Base-by-base conservation (phyloP, 352 stramenopile species). In the Phytophthora constricta region DNA sequence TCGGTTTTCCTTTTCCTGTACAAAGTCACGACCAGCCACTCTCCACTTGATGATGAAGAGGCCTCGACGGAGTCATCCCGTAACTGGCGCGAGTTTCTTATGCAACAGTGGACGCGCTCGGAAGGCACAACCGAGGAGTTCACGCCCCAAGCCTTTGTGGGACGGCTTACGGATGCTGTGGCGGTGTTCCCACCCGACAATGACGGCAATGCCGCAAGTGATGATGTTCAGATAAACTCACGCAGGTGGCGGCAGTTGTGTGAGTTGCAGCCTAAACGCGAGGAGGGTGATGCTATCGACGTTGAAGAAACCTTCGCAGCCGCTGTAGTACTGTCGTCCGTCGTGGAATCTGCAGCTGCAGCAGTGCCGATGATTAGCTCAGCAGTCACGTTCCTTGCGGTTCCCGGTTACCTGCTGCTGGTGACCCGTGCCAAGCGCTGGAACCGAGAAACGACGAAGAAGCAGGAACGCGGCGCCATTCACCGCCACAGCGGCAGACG, bases 1-100 rank as follows among this genome's bases (percentile, higher is more conserved):
- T 72, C 82, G 0, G 49, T 92, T 4, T 90, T 92, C 45, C 56
- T 92, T 5, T 90, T 92, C 58, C 64, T 90, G 0, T 92, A 76
- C 58, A 67, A 85, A 27, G 48, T 81, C 17, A 41, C 49, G 46
- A n/a, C 53, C 47, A 68, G 23, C 13, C 34, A 60, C 11, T 70
- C 31, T 26, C 50, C 49, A 14, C 14, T 69, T 10, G 34, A 26
- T 16, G 57, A 19, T 34, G 43, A 9, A 8, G 31, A 50, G 2
- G 50, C 43, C 26, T 23, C 28, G 1, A 63, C 27, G 26, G 51
- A 34, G 0, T 65, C 49, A 17, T 46, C 33, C 9, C 54, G 25
- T 48, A 51, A 68, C 19, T 91, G 83, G 83, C 79, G 77, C 3
- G 77, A 91, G 51, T 89, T 80, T 48, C 69, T 92, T 20, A 77